Percentiles rank a stretch among this genome's conserved stretches.
Evolutionary conservation across 1,284 basidiomycete genomes (phyloP).

Genomic region (Puccinia horiana): DNA sequence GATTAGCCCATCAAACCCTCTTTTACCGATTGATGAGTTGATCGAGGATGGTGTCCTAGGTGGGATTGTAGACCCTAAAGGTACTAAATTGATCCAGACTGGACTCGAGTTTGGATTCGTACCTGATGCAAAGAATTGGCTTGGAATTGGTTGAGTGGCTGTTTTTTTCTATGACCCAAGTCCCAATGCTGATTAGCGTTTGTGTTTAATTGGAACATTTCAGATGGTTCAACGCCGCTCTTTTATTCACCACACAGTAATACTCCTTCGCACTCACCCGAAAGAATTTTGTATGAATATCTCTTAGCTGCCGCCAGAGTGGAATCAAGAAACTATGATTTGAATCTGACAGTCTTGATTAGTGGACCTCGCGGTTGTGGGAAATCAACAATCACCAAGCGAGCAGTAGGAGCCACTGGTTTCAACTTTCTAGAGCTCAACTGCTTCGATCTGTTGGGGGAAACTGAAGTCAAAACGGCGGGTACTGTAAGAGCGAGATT

Average conservation of each 20-base stretch:
- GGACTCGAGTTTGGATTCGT: conserved; percentile 73
- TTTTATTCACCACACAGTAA: background rate
- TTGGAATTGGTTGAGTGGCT: conserved; percentile 62
- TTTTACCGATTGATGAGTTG: conserved; percentile 51
- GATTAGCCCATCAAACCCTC: background rate
- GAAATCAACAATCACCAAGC: conserved; percentile 67
- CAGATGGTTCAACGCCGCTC: conserved; percentile 48
- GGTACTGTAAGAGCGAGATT: conserved; percentile 74
- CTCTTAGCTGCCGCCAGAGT: conserved; percentile 65
- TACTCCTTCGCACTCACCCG: conserved; percentile 34
- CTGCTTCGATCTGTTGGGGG: conserved; percentile 80
- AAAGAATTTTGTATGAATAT: conserved; percentile 53
- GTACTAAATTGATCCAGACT: conserved; percentile 75
- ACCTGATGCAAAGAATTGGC: conserved; percentile 67
- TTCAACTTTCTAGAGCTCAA: conserved; percentile 72
- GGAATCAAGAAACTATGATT: conserved; percentile 65
- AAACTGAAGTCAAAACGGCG: conserved; percentile 77
- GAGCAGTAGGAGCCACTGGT: conserved; percentile 69
- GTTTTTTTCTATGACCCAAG: background rate
- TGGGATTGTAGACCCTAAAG: conserved; percentile 74
- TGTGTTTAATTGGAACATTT: background rate
- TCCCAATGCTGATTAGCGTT: background rate
- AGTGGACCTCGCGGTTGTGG: conserved; percentile 74
- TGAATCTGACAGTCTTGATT: conserved; percentile 70
- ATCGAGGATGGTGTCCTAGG: conserved; percentile 70